These are phyloP conservation scores for Ramularia endophylla DNA, from an alignment of 2,329 filamentous ascomycete genomes.

Conservation along the genomic window DNA sequence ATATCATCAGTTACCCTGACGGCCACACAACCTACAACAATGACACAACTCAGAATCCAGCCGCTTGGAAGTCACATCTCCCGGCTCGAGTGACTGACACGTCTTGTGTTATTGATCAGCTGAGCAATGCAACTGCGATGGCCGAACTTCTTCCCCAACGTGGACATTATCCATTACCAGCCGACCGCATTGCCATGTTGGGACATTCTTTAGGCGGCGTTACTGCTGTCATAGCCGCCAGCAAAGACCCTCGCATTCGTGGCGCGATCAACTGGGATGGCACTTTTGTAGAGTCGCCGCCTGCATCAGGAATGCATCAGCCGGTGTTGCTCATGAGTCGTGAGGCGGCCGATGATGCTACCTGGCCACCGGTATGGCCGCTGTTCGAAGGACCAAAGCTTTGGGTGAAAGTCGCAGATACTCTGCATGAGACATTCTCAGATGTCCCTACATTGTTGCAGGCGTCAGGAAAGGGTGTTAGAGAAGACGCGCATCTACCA, in stretches of 20 bases:
- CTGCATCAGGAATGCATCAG: constrained; percentile 12
- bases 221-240: constrained; percentile 13
- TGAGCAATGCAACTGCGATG: constrained; percentile 17
- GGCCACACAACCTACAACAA: constrained; percentile 29
- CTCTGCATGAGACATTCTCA: constrained; percentile 18
- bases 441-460: too few species aligned
- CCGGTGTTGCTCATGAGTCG: constrained; percentile 19
- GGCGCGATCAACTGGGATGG: constrained; percentile 22
- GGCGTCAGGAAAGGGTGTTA: too few species aligned
- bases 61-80: too few species aligned
- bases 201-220: constrained; percentile 24
- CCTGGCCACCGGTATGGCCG: constrained; percentile 14
- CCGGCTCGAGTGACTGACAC: constrained; percentile 28
- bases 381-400: constrained; percentile 23
- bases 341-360: constrained; percentile 1
- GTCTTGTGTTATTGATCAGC: constrained; percentile 34
- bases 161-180: too few species aligned
- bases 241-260: constrained; percentile 19
- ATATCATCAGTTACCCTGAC: constrained; percentile 44
- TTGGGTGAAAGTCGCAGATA: constrained; percentile 19
- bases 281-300: constrained; percentile 13
- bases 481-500: too few species aligned
- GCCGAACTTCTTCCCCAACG: background rate
- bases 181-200: constrained; percentile 10
- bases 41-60: constrained; percentile 13